Evolutionary conservation across 257 asterid genomes (phyloP).

Genomic region (Mitragyna speciosa): DNA sequence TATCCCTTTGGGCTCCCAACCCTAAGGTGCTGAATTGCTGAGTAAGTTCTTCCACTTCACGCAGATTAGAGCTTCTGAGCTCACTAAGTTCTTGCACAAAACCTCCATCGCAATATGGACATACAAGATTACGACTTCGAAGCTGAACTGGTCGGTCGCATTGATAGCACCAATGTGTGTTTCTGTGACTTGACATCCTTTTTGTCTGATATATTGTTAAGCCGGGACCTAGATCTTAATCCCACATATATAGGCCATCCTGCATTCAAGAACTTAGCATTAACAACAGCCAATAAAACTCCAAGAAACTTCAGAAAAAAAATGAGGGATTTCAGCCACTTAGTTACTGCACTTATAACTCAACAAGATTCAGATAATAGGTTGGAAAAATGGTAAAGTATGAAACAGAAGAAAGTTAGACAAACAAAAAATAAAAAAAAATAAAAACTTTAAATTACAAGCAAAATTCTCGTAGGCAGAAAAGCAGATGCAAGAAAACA

Average conservation of each 20-base stretch:
- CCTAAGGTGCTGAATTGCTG: background rate
- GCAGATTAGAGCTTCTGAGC: constrained; percentile 20
- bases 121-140: constrained; percentile 38
- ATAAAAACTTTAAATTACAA: too few relatives aligned
- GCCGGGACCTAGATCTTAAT: constrained; percentile 11
- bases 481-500: background rate
- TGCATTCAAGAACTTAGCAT: background rate
- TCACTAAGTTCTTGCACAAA: constrained; percentile 80
- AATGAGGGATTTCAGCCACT: background rate
- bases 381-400: background rate
- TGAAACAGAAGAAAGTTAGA: background rate
- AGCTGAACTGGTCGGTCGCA: constrained; percentile 67
- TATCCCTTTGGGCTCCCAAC: constrained; percentile 30
- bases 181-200: constrained; percentile 39
- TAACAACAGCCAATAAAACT: background rate
- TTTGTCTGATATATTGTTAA: background rate
- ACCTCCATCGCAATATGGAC: constrained; percentile 79
- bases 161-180: constrained; percentile 90
- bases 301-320: background rate
- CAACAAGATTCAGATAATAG: background rate
- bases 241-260: constrained; percentile 11
- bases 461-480: background rate
- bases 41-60: constrained; percentile 17
- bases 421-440: background rate
- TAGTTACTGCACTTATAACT: background rate